Conservation (phyloP, 1,284 basidiomycete genomes). For the Cryptococcus hybrid region DNA sequence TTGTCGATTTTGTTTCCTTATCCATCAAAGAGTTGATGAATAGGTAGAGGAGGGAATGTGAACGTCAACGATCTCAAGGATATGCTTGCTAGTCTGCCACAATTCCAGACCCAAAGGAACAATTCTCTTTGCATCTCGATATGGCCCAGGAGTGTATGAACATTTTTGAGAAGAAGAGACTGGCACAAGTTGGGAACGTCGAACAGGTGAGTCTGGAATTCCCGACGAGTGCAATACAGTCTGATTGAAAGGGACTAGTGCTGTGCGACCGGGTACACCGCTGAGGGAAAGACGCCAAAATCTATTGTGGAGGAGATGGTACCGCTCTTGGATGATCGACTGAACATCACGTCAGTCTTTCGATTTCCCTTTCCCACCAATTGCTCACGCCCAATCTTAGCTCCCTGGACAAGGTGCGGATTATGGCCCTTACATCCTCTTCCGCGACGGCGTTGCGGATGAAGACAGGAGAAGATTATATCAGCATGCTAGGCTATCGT, state of each 20-base stretch:
- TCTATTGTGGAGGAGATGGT: conserved; percentile 98
- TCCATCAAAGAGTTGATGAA: conserved; percentile 7
- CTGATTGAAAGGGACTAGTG: conserved; percentile 55
- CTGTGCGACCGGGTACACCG: conserved; percentile 84
- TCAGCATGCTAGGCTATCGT: conserved; percentile 87
- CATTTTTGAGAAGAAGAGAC: conserved; percentile 82
- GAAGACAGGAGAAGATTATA: conserved; percentile 93
- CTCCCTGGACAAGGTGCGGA: conserved; percentile 88
- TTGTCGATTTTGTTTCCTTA: background rate
- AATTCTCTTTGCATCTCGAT: conserved; percentile 94
- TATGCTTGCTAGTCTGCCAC: conserved; percentile 92
- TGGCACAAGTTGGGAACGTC: conserved; percentile 82
- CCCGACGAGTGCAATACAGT: background rate
- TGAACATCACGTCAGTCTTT: conserved; percentile 65
- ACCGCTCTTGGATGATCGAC: conserved; percentile 79
- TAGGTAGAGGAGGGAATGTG: conserved; percentile 60
- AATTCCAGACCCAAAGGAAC: conserved; percentile 93
- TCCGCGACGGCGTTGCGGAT: conserved; percentile 94
- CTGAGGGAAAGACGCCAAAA: conserved; percentile 88
- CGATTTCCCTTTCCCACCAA: background rate
- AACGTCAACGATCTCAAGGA: conserved; percentile 98
- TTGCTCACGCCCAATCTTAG: conserved; percentile 50
- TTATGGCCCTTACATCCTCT: conserved; percentile 96
- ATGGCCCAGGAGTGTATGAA: conserved; percentile 99
- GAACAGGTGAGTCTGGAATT: conserved; percentile 68